Conservation (phyloP, 805 yeast genomes). For the Nematodospora valgi region DNA sequence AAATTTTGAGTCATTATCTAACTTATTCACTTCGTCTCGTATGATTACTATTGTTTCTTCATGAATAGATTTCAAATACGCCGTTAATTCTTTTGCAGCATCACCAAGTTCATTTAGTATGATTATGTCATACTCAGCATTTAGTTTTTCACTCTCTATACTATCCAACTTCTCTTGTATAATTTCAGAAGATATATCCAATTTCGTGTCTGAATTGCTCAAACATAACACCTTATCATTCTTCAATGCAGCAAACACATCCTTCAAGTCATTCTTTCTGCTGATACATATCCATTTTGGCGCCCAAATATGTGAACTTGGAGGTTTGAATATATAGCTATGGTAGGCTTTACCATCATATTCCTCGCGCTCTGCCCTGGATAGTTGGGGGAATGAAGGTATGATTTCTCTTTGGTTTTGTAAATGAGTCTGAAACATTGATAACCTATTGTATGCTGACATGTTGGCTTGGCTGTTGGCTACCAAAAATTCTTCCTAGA, state of each 20-base stretch:
- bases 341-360: slow-evolving; percentile 11
- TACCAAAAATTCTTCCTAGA: too few relatives aligned
- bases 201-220: too few relatives aligned
- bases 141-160: too few relatives aligned
- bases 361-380: slow-evolving; percentile 12
- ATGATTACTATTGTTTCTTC: background rate
- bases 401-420: slow-evolving; percentile 5
- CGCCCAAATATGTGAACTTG: too few relatives aligned
- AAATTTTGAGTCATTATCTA: background rate
- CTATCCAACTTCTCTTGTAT: background rate
- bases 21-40: background rate
- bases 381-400: slow-evolving; percentile 17
- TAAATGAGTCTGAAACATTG: slow-evolving; percentile 18
- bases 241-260: too few relatives aligned
- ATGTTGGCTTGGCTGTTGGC: too few relatives aligned
- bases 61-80: slow-evolving; percentile 1
- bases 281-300: too few relatives aligned
- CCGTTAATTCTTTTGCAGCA: background rate
- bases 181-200: too few relatives aligned
- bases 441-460: slow-evolving; percentile 14
- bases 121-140: slow-evolving; percentile 3
- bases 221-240: too few relatives aligned
- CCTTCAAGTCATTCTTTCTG: too few relatives aligned
- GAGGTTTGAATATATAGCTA: background rate
- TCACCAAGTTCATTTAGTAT: slow-evolving; percentile 4